Percentiles rank a stretch among this genome's conserved stretches.
phyloP scores from a whole-genome alignment of 768 basidiomycete species.

The Trametes cubensis region DNA sequence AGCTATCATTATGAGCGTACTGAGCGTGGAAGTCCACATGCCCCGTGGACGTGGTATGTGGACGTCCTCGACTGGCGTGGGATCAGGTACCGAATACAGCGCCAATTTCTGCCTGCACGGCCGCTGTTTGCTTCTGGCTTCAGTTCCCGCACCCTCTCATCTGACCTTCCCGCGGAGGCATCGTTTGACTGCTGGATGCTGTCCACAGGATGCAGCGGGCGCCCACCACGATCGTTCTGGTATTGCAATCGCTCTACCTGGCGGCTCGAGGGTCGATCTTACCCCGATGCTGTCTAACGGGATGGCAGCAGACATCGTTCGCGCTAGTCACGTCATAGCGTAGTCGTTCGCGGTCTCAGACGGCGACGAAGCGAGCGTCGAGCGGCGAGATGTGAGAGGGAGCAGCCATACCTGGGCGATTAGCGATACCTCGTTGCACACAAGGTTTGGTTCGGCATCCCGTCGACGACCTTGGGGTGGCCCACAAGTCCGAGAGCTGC shows the following conservation, averaged over 20 bases:
- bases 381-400: not conserved
- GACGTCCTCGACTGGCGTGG: constrained; percentile 7
- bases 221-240: too few relatives aligned
- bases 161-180: too few relatives aligned
- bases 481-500: not conserved
- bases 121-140: too few relatives aligned
- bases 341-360: constrained; percentile 7
- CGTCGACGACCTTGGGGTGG: not conserved
- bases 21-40: not conserved
- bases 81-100: not conserved
- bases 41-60: not conserved
- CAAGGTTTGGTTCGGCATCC: constrained; percentile 13
- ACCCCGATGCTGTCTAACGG: too few relatives aligned
- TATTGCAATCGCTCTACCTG: too few relatives aligned
- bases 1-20: not conserved
- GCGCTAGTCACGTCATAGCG: not conserved
- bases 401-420: constrained; percentile 2
- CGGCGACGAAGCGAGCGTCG: not conserved
- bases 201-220: too few relatives aligned
- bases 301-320: not conserved
- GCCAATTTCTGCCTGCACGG: too few relatives aligned
- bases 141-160: too few relatives aligned
- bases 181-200: too few relatives aligned
- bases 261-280: too few relatives aligned
- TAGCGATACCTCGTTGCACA: constrained; percentile 2